Evolutionary conservation across 495 filamentous ascomycete genomes (phyloP), one percentile per base, ranked within the genome.

Genomic region (Aspergillus sclerotiicarbonarius): DNA sequence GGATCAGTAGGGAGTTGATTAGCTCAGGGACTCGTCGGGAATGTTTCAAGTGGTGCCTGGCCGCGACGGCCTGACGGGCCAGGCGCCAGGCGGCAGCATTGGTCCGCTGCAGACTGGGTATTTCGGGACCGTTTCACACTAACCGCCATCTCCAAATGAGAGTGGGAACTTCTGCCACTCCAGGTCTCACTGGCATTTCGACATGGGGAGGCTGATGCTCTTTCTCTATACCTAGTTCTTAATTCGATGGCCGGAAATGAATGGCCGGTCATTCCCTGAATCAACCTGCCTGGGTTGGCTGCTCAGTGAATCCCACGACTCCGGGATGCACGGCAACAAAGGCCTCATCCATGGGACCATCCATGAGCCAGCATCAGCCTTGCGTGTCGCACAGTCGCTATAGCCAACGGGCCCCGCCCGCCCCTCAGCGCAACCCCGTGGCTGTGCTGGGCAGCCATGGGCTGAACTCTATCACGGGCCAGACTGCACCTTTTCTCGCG

Each of bases 401-500:
- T 13, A 13, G 16, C 5, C 5, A 8, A 8, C 25, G 19, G 9
- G 45, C 54, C 46, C 46, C 46, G 44, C 45, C 25, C 4, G 30
- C 20, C 44, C 29, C 53, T 52, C 37, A 3, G 31, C 39, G 18
- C 35, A 39, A 53, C 29, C 52, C 30, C 10, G 54, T 53, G 53
- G 49, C 49, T 48, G 32, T 56, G 49, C 48, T 45, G 9, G 18
- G 12, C n/a, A 31, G 9, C 25, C 44, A 50, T 21, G 47, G 45
- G 44, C 49, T 47, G 33, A 60, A 60, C 46, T 60, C 57, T 59
- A 59, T 54, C 51, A 33, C 25, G 25, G 31, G 32, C 43, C 49
- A 53, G 56, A 44, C 56, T 57, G 33, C 9, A 35, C 13, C 33
- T 35, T 39, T 39, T 32, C 46, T 39, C 47, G 49, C 46, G 20